Conservation (phyloP, 305 asterid species). For the Caryopteris hybrid region DNA sequence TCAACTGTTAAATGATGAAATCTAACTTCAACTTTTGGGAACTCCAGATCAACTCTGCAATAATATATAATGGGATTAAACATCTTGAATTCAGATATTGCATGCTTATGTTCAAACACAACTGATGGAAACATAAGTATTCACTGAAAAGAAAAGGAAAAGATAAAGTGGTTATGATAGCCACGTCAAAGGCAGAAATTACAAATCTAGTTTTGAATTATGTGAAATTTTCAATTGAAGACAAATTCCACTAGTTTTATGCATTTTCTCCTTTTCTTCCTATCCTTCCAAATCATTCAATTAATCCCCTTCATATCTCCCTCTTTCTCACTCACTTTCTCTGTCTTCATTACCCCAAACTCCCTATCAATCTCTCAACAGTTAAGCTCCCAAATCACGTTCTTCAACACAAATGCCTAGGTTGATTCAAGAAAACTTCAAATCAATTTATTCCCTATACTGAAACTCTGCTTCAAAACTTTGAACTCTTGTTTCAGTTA, state of each 20-base stretch:
- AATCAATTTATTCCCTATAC: not conserved
- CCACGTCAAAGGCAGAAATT: not conserved
- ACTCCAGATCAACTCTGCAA: slow-evolving; percentile 86
- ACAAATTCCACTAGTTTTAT: not conserved
- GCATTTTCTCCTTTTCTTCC: not conserved
- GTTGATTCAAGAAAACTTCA: not conserved
- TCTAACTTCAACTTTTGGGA: slow-evolving; percentile 95
- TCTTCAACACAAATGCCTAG: not conserved
- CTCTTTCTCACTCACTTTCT: not conserved
- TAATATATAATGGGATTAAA: slow-evolving; percentile 14
- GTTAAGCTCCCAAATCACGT: not conserved
- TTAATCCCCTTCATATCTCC: not conserved
- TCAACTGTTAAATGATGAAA: slow-evolving; percentile 66
- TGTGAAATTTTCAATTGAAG: too few species aligned
- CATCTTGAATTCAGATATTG: slow-evolving; percentile 1
- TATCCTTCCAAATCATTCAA: not conserved
- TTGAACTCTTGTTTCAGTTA: not conserved
- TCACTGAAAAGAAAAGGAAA: not conserved
- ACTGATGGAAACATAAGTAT: not conserved
- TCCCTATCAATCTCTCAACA: not conserved
- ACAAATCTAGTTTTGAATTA: too few species aligned
- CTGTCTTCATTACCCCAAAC: too few species aligned
- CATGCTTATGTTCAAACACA: not conserved
- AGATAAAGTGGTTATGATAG: too few species aligned
- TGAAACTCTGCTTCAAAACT: not conserved